A percentile compares a stretch with the other conserved stretches of the same genome.
These are phyloP conservation scores for Alternaria arborescens DNA, from an alignment of 2,329 filamentous ascomycete genomes.

Conservation along the genomic window DNA sequence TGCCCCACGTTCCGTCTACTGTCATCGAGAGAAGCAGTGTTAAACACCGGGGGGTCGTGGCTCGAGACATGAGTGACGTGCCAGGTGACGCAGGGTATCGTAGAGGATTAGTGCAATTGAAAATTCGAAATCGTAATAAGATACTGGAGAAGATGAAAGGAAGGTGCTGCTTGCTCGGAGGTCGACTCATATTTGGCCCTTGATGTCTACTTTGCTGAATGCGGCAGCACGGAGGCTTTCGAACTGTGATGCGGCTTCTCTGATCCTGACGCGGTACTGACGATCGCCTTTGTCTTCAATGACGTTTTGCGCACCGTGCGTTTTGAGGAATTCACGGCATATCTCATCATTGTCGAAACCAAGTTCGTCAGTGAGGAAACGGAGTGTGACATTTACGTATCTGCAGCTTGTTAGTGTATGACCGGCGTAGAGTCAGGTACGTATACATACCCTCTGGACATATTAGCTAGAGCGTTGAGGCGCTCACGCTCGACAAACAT, in stretches of 20 bases:
- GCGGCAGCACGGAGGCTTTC: conserved; percentile 76
- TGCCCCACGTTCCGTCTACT: conserved; percentile 43
- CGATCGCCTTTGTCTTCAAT: conserved; percentile 76
- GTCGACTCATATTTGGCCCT: conserved; percentile 84
- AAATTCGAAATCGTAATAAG: conserved; percentile 17
- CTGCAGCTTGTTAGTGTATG: conserved; percentile 66
- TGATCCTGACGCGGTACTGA: conserved; percentile 61
- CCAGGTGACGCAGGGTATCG: conserved; percentile 35
- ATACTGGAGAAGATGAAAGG: conserved; percentile 12
- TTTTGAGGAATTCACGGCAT: conserved; percentile 88
- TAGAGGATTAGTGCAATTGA: conserved; percentile 22
- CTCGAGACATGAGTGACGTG: conserved; percentile 37
- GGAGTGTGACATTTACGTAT: conserved; percentile 89
- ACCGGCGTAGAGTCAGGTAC: too few species aligned
- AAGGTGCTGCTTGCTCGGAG: conserved; percentile 15
- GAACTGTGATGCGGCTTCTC: conserved; percentile 70
- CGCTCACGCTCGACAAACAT: conserved; percentile 97
- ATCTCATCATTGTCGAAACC: conserved; percentile 93
- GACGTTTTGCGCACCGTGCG: conserved; percentile 77
- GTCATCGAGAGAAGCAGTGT: conserved; percentile 34
- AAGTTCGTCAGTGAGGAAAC: conserved; percentile 94
- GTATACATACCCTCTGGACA: conserved; percentile 89
- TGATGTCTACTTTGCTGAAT: conserved; percentile 91
- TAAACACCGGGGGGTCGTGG: conserved; percentile 34
- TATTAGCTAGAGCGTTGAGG: conserved; percentile 85